These are phyloP conservation scores for Fusarium devonianum DNA, from an alignment of 2,329 filamentous ascomycete genomes.

Conservation along the genomic window DNA sequence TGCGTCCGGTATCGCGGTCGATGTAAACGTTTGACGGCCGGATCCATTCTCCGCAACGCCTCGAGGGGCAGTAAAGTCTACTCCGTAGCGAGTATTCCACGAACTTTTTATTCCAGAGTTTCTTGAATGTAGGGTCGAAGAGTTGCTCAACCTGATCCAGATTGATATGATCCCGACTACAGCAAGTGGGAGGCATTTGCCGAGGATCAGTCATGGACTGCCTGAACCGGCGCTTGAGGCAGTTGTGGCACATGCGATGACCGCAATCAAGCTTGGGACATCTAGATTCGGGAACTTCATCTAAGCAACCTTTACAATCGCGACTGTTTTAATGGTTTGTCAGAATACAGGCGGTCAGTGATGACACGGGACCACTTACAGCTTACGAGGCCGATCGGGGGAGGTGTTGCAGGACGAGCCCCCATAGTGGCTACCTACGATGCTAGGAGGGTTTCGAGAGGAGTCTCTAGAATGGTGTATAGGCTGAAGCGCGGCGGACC, in stretches of 20 bases:
- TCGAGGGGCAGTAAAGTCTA: conserved; percentile 78
- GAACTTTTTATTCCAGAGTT: conserved; percentile 81
- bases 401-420: conserved; percentile 39
- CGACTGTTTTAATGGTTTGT: conserved; percentile 57
- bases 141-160: conserved; percentile 78
- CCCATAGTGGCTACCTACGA: conserved; percentile 41
- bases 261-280: conserved; percentile 77
- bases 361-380: conserved; percentile 32
- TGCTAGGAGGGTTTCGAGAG: conserved; percentile 39
- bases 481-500: conserved; percentile 23
- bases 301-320: conserved; percentile 76
- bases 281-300: conserved; percentile 68
- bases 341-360: conserved; percentile 8
- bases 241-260: conserved; percentile 82
- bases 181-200: conserved; percentile 87
- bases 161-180: conserved; percentile 74
- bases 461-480: conserved; percentile 37
- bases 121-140: conserved; percentile 78
- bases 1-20: conserved; percentile 63
- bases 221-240: conserved; percentile 76
- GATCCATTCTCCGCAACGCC: conserved; percentile 81
- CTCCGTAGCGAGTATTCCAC: conserved; percentile 77
- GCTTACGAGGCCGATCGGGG: conserved; percentile 36
- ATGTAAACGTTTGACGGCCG: conserved; percentile 72
- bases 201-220: conserved; percentile 78